phyloP scores from a whole-genome alignment of 495 filamentous ascomycete species.

The Aspergillus mulundensis region DNA sequence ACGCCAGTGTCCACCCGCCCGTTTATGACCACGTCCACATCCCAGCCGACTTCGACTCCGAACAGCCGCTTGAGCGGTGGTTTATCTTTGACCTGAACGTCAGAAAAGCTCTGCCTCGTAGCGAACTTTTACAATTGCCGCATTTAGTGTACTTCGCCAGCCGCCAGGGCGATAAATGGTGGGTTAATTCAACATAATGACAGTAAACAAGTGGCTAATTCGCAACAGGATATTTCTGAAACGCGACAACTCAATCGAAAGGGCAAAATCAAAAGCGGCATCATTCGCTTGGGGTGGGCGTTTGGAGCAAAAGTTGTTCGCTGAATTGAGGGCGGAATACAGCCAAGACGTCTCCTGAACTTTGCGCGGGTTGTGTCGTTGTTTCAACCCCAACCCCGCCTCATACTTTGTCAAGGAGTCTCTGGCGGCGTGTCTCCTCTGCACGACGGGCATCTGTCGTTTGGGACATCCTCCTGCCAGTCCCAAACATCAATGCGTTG shows the following conservation, averaged over 20 bases:
- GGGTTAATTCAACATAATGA: background rate
- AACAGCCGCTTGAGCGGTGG: constrained; percentile 19
- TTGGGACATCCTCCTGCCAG: constrained; percentile 22
- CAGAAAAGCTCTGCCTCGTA: constrained; percentile 8
- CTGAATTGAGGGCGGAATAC: constrained; percentile 7
- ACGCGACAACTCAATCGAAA: constrained; percentile 17
- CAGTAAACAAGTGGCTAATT: background rate
- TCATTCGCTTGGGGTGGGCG: constrained; percentile 23
- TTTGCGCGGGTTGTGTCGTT: background rate
- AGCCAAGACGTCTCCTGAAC: background rate
- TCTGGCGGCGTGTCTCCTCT: constrained; percentile 20
- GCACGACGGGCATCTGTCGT: constrained; percentile 18
- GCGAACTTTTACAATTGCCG: constrained; percentile 17
- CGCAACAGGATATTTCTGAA: constrained; percentile 19
- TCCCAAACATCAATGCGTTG: constrained; percentile 22
- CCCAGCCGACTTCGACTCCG: constrained; percentile 22
- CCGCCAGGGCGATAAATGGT: constrained; percentile 22
- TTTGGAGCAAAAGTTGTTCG: constrained; percentile 15
- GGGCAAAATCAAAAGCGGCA: constrained; percentile 13
- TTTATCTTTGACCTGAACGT: constrained; percentile 26
- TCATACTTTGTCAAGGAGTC: constrained; percentile 14
- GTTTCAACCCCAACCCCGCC: background rate
- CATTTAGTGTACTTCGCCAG: constrained; percentile 24
- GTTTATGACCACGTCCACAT: constrained; percentile 27
- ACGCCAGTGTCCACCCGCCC: constrained; percentile 10